phyloP scores from a whole-genome alignment of 2,329 filamentous ascomycete species.

The Pseudogymnoascus sp. region DNA sequence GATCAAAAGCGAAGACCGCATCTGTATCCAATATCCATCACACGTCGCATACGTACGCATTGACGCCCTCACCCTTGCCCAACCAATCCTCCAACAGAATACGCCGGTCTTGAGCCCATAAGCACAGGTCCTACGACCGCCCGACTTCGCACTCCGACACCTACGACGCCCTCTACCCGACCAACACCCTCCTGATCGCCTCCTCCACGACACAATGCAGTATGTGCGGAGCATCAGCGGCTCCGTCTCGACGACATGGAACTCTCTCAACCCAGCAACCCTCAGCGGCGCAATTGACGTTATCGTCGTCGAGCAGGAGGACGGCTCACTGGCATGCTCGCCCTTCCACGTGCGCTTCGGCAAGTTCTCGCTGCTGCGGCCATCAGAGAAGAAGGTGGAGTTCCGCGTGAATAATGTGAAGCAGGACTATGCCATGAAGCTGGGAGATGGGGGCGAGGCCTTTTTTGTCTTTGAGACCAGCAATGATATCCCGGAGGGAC shows the following conservation, averaged over 20 bases:
- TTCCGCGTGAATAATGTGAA: conserved; percentile 90
- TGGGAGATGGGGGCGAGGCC: conserved; percentile 93
- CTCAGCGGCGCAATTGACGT: conserved; percentile 97
- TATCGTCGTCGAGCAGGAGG: conserved; percentile 93
- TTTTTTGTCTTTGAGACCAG: conserved; percentile 98
- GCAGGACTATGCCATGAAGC: conserved; percentile 95
- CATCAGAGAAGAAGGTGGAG: conserved; percentile 98
- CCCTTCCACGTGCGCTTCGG: conserved; percentile 98
- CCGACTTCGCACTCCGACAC: background rate
- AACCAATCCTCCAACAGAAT: background rate
- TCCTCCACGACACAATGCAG: conserved; percentile 60
- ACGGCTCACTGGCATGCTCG: conserved; percentile 82
- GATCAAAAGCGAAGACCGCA: background rate
- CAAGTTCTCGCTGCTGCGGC: conserved; percentile 92
- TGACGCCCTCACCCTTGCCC: background rate
- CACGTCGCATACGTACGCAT: background rate
- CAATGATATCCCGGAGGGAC: conserved; percentile 80
- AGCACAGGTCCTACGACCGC: conserved; percentile 1
- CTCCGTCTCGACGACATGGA: conserved; percentile 97
- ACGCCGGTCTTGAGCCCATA: background rate
- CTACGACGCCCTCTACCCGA: background rate
- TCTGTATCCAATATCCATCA: background rate
- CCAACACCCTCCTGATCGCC: background rate
- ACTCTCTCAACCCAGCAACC: conserved; percentile 96
- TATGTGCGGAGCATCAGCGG: conserved; percentile 95